Evolutionary conservation across 768 basidiomycete species (phyloP), one percentile per base, ranked within the genome.

Genomic region (Termitomyces sp.): DNA sequence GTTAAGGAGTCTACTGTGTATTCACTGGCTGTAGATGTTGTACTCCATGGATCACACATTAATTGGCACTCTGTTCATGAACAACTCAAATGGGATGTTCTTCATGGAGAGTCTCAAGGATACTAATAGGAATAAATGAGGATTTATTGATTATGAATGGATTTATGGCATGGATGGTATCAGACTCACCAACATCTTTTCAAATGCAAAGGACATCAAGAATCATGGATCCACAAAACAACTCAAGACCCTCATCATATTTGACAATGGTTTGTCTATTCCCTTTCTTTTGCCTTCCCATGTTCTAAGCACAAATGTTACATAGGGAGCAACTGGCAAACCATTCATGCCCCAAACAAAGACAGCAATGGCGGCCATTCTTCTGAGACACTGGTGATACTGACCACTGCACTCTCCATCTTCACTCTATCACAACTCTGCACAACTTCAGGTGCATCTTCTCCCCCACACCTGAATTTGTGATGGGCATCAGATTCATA

Each of bases 371-470:
- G 87, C 12, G 74, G 83, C 70, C 76, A n/a, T 78, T 89, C 57
- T 47, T 68, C 0, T 98, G 95, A 67, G 76, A 90, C 62, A 61
- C 81, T 0, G 67, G 71, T 3, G 80, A 91, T 59, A 57, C 61
- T 6, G 80, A 84, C 1, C 72, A 63, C 25, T 99, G 96, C 70
- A 86, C 92, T 0, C 78, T 98, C 0, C 95, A 99, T 68, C 74
- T 99, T 12, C 89, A 97, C 71, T 97, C 95, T 6, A 93, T 98
- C 23, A 95, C 95, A 0, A 77, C 82, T 8, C 88, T 92, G 1
- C 96, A 96, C 73, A 99, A 98, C 71, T 91, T 87, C 65, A 96
- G 97, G 0, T 87, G 92, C 17, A 81, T 98, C 31, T 98, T 98
- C 73, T 96, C 94, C 0, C 88, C 92, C 5, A 96, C 95, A 0